Base-by-base conservation (phyloP, 371 early-diverging fungal species). In the Lichtheimia ornata region DNA sequence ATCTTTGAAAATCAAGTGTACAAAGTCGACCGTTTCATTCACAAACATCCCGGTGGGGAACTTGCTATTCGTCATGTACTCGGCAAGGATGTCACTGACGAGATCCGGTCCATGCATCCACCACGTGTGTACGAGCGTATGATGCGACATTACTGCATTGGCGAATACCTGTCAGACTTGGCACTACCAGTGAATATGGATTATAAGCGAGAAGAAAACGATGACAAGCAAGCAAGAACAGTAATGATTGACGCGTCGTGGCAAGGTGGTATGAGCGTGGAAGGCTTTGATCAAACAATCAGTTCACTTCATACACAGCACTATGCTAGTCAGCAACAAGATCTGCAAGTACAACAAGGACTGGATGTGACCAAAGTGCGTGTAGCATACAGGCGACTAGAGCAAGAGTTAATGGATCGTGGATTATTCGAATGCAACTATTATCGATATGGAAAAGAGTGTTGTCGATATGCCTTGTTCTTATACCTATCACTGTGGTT, bases 51-150 rank as follows among this genome's bases (percentile, higher is more conserved):
- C 0, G 98, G 98, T 41, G 98, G 98, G 24, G 89, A 88, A 51
- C 81, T 94, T 24, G 92, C 93, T 50, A 80, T 97, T 49, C 73
- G 78, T 63, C 91, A 95, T 72, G 85, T 91, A 74, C 81, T 88
- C 47, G 97, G 97, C 62, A 87, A 84, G 65, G 96, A 97, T 72
- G 94, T 94, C 17, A 96, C 97, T 0, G 97, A 96, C 71, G 94
- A 90, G 58, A 90, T 95, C 57, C 75, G 86, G 20, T 89, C 88
- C 14, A 85, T 95, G 83, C 98, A 97, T 72, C 97, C 96, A 3
- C 84, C 86, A 51, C 79, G 86, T 67, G 95, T 94, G 13, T 76
- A 91, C 40, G 84, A 88, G 40, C 77, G 84, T 43, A 81, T 83
- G 72, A 83, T 97, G 66, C 86, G 88, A 40, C 79, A 77, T 52